Evolutionary conservation across 495 filamentous ascomycete genomes (phyloP).

Genomic region (Penicillium salamii): DNA sequence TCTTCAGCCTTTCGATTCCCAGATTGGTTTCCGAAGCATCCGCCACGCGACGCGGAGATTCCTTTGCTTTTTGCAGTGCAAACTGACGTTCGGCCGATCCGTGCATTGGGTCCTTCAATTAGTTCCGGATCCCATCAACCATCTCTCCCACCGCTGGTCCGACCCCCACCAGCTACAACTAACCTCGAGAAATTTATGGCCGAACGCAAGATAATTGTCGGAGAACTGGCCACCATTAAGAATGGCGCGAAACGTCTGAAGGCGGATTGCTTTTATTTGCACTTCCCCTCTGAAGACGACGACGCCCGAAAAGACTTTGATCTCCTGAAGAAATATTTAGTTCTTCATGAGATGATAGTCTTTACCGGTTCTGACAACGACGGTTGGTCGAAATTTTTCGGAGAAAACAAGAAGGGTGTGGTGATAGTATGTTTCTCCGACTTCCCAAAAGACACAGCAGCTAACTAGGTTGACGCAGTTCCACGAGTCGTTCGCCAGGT

Average conservation of each 20-base stretch:
- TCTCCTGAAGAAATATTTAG: slow-evolving; percentile 28
- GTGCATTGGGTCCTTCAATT: not conserved
- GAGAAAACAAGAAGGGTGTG: slow-evolving; percentile 31
- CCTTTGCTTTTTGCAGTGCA: slow-evolving; percentile 26
- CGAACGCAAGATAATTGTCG: slow-evolving; percentile 16
- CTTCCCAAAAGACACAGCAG: not conserved
- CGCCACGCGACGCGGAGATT: slow-evolving; percentile 3
- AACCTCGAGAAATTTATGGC: slow-evolving; percentile 8
- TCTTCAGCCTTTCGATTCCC: slow-evolving; percentile 24
- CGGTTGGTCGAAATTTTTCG: slow-evolving; percentile 41
- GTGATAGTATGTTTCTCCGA: slow-evolving; percentile 33
- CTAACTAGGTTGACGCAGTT: slow-evolving; percentile 32
- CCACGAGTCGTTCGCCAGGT: slow-evolving; percentile 35
- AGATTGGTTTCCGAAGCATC: no score
- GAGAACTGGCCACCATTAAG: slow-evolving; percentile 16
- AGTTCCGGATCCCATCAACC: no score
- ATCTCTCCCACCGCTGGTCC: no score
- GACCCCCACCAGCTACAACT: no score
- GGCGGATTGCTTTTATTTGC: slow-evolving; percentile 37
- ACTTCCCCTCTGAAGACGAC: slow-evolving; percentile 27
- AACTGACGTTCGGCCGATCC: not conserved
- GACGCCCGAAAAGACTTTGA: slow-evolving; percentile 21
- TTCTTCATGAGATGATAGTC: slow-evolving; percentile 21
- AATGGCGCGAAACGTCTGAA: slow-evolving; percentile 3
- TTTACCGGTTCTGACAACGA: slow-evolving; percentile 28